Evolutionary conservation across 2,329 filamentous ascomycete species (phyloP), one percentile per base, ranked within the genome.

Genomic region (Aureobasidium sp.): DNA sequence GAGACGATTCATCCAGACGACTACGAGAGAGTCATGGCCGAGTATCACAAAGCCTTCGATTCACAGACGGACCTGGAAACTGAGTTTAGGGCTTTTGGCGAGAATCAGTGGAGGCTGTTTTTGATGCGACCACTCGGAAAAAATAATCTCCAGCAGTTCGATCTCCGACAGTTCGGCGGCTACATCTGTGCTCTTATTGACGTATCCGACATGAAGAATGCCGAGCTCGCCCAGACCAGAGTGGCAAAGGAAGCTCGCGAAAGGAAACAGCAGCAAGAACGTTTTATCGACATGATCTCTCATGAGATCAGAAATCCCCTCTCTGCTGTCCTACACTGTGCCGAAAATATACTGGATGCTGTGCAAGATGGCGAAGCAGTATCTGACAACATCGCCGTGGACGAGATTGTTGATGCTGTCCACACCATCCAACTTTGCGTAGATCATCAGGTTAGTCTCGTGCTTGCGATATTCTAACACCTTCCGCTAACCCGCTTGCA

Each of bases 121-220:
- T 65, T 78, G 6, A 68, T 79, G 34, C 74, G 72, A 9, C 76
- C 76, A 3, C 67, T 79, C 1, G 74, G 71, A 36, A 72, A 77
- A 6, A 74, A 76, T 8, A 69, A 70, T 8, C 55, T 73, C 15
- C 61, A 70, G 44, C 69, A 72, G 44, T 66, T 68, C 21, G 68
- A 66, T 49, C 65, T 72, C 1, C 63, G 63, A 5, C 65, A 70
- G 27, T 73, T 76, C 29, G 75, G 75, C 7, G 76, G 77, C 2
- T 79, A 76, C 64, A 77, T 78, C 6, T 78, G 76, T 63, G 76
- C 75, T 25, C 71, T 79, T 10, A 74, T 78, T 15, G 77, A 79
- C 61, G 78, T 79, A 41, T 78, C 74, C 16, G 72, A 74, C 16
- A 76, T 78, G 63, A 79, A 79, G 62, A 71, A 72, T 42, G 76